These are phyloP conservation scores for Mycena sp. DNA, from an alignment of 1,284 basidiomycete genomes.

Conservation along the genomic window DNA sequence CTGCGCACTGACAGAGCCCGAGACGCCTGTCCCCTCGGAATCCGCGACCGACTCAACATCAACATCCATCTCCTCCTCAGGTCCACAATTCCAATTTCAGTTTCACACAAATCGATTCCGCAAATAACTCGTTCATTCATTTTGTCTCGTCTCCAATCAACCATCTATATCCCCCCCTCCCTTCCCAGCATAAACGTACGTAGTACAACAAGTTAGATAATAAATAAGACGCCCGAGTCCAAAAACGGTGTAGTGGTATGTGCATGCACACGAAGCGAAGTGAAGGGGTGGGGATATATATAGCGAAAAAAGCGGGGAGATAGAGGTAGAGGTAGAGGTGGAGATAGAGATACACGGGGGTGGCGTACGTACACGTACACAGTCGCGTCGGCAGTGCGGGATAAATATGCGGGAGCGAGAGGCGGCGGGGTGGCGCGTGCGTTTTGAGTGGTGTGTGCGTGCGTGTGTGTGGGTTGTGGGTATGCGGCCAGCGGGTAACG, in stretches of 20 bases:
- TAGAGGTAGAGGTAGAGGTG: too few species aligned
- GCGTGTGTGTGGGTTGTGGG: background rate
- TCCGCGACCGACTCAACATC: too few species aligned
- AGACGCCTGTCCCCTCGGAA: too few species aligned
- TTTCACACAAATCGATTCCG: too few species aligned
- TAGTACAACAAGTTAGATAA: constrained; percentile 27
- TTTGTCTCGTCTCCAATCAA: too few species aligned
- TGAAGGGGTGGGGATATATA: background rate
- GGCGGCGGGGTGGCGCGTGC: background rate
- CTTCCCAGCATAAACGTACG: background rate
- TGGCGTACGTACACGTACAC: too few species aligned
- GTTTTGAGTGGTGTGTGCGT: background rate
- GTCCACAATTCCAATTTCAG: too few species aligned
- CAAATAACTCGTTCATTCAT: too few species aligned
- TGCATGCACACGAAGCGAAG: background rate
- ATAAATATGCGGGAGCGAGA: background rate
- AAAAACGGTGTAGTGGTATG: background rate
- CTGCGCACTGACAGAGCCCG: too few species aligned
- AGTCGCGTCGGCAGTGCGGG: too few species aligned
- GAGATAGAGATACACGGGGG: constrained; percentile 10
- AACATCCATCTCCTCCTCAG: too few species aligned
- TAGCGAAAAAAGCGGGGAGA: background rate
- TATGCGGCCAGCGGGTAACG: background rate
- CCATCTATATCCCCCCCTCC: too few species aligned
- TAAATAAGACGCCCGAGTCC: background rate